A percentile compares a stretch with the other conserved stretches of the same genome.
These are phyloP conservation scores for Meyerozyma elateridarum DNA, from an alignment of 1,139 yeast species.

Conservation along the genomic window DNA sequence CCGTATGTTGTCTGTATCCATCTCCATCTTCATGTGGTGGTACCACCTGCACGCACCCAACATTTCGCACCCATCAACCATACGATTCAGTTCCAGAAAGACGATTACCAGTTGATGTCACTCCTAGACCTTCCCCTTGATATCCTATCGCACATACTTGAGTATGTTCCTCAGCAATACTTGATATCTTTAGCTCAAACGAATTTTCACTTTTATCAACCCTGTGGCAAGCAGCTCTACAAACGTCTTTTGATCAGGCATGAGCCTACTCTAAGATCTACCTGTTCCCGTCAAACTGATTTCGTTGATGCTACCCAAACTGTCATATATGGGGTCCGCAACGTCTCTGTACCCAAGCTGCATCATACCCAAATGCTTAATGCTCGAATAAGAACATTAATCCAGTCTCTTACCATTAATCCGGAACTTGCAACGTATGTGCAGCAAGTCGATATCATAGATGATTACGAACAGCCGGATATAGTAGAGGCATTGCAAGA, in stretches of 20 bases:
- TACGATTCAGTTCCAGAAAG: slow-evolving; percentile 1
- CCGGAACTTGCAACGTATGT: slow-evolving; percentile 21
- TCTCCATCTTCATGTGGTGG: neutral
- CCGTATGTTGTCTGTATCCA: too few species aligned
- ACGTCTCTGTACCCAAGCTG: slow-evolving; percentile 12
- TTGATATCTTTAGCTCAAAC: slow-evolving; percentile 13
- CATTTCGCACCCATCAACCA: slow-evolving; percentile 1
- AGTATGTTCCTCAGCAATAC: slow-evolving; percentile 14
- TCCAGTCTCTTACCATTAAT: slow-evolving; percentile 25
- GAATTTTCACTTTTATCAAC: slow-evolving; percentile 14
- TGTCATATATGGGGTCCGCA: slow-evolving; percentile 22
- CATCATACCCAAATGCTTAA: slow-evolving; percentile 20
- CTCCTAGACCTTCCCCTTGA: slow-evolving; percentile 8
- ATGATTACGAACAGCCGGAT: slow-evolving; percentile 5
- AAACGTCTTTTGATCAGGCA: slow-evolving; percentile 8
- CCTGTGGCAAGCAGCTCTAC: slow-evolving; percentile 12
- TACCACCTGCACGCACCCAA: slow-evolving; percentile 1
- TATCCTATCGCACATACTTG: slow-evolving; percentile 10
- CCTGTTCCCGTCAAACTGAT: slow-evolving; percentile 14
- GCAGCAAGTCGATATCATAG: slow-evolving; percentile 18
- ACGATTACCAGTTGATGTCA: slow-evolving; percentile 4
- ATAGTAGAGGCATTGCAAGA: neutral
- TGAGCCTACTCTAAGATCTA: neutral
- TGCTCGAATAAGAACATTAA: slow-evolving; percentile 26
- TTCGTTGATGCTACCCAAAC: slow-evolving; percentile 22